Evolutionary conservation across 2,329 filamentous ascomycete species (phyloP).

Genomic region (Cercospora brassicicola): DNA sequence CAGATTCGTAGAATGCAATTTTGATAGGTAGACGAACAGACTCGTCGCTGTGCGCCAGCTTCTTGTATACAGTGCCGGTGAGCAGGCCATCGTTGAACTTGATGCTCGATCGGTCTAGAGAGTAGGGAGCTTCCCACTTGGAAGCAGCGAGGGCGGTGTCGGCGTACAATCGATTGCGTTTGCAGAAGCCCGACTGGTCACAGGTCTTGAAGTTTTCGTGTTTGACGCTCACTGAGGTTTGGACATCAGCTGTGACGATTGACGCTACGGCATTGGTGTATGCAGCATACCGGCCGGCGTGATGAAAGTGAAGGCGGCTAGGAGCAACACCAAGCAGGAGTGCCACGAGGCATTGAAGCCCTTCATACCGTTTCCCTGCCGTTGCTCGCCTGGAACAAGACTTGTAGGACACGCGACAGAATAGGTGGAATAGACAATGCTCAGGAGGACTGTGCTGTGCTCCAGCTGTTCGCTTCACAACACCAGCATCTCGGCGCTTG

Average conservation of each 20-base stretch:
- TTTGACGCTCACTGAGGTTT: conserved; percentile 72
- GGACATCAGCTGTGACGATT: neutral
- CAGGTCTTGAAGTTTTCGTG: conserved; percentile 98
- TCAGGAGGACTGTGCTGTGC: neutral
- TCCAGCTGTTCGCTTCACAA: neutral
- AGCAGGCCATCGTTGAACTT: conserved; percentile 78
- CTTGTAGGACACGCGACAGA: neutral
- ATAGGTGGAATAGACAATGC: neutral
- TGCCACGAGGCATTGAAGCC: conserved; percentile 55
- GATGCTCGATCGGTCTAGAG: conserved; percentile 68
- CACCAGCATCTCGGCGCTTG: neutral
- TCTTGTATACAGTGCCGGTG: conserved; percentile 79
- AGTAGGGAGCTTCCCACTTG: conserved; percentile 79
- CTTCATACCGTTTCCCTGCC: conserved; percentile 22
- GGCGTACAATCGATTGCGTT: conserved; percentile 86
- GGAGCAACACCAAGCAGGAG: conserved; percentile 60
- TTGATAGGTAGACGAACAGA: conserved; percentile 78
- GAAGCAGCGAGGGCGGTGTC: conserved; percentile 68
- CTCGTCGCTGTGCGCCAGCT: conserved; percentile 63
- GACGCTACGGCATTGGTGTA: neutral
- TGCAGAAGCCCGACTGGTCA: conserved; percentile 93
- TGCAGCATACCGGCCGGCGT: conserved; percentile 61
- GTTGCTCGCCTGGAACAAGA: conserved; percentile 12
- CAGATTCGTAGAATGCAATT: conserved; percentile 85
- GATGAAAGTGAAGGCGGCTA: conserved; percentile 61